Evolutionary conservation across 176 grass and related monocot species (phyloP), one percentile per base, ranked within the genome.

Genomic region (Triticum turgidum): DNA sequence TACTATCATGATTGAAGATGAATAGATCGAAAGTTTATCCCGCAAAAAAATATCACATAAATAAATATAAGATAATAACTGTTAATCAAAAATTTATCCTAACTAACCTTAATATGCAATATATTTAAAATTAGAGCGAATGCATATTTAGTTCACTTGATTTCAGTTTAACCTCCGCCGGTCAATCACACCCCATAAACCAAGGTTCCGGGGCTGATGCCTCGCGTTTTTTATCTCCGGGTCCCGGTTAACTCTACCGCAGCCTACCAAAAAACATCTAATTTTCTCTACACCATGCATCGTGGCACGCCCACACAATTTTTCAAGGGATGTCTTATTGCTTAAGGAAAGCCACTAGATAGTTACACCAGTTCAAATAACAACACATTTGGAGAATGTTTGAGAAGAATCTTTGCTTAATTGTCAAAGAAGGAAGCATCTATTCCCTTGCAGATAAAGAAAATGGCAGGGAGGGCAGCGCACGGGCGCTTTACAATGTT

Each of bases 341-440:
- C 76, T 75, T 91, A 91, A 91, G 89, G 76, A 91, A 91, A 76
- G 81, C 14, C 61, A 27, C 20, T 78, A 32, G 45, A 77, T 29
- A 54, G 21, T 69, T 82, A 33, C 25, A 80, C 29, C 69, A 80
- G 76, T 51, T 75, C 30, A 88, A 91, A 70, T 62, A 61, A 85
- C 38, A 63, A 41, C 77, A 77, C 76, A 82, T 82, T 63, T 91
- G 76, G 56, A 65, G 91, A 93, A 95, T 89, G 82, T 79, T 94
- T 92, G 88, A 87, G 89, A 94, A 91, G 92, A 96, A 96, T 96
- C 85, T 91, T 87, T 88, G 90, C 66, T 99, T 92, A 96, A 99
- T 92, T 94, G 92, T 94, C 85, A 94, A 96, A 92, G 90, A 92
- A 96, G 90, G 84, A 94, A 99, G 94, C 93, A 99, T 99, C 65